Evolutionary conservation across 805 yeast genomes (phyloP).

Genomic region (Pichia exigua): DNA sequence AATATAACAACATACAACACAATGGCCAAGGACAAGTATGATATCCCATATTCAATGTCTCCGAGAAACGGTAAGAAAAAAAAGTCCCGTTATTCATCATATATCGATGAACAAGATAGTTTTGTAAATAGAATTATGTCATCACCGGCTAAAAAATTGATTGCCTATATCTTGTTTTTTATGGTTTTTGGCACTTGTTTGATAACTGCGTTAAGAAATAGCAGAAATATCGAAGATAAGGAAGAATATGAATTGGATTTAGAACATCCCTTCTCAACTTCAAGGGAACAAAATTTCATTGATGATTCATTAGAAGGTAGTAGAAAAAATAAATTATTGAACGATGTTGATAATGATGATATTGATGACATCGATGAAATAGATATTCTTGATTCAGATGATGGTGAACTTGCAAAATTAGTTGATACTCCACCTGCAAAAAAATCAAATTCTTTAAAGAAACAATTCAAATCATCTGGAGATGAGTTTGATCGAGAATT

Average conservation of each 20-base stretch:
- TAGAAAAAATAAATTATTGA: neutral
- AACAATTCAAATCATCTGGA: neutral
- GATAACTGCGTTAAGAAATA: slow-evolving; percentile 5
- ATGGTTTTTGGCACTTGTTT: slow-evolving; percentile 9
- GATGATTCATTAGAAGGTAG: neutral
- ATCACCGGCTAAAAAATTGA: slow-evolving; percentile 21
- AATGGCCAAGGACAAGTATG: slow-evolving; percentile 13
- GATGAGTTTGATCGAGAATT: slow-evolving; percentile 5
- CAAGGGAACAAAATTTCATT: slow-evolving; percentile 2
- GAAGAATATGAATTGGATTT: slow-evolving; percentile 12
- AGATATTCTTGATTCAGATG: slow-evolving; percentile 6
- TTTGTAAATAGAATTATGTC: slow-evolving; percentile 20
- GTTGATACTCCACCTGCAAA: neutral
- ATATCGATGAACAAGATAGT: slow-evolving; percentile 3
- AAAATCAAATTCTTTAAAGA: neutral
- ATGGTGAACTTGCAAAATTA: slow-evolving; percentile 3
- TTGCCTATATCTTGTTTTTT: slow-evolving; percentile 9
- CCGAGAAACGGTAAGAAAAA: slow-evolving; percentile 15
- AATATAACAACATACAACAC: neutral
- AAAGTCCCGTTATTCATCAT: slow-evolving; percentile 21
- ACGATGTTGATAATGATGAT: neutral
- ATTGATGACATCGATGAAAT: slow-evolving; percentile 3
- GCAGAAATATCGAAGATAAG: neutral
- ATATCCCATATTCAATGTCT: slow-evolving; percentile 32
- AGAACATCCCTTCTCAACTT: neutral